These are phyloP conservation scores for Pythium oligandrum DNA, from an alignment of 352 stramenopile species.

Conservation along the genomic window DNA sequence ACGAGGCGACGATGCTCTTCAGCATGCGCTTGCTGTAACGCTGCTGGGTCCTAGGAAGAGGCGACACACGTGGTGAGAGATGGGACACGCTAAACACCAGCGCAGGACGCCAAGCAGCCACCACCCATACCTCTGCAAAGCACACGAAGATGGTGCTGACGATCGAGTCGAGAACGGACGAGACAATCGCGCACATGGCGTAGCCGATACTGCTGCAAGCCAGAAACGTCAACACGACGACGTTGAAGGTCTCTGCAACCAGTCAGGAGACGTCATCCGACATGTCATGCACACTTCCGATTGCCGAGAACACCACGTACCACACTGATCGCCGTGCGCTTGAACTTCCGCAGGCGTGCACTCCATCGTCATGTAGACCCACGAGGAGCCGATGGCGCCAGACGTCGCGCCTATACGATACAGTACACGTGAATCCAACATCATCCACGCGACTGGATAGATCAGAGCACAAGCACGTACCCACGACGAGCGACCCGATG, in stretches of 20 bases:
- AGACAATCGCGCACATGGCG: conserved; percentile 82
- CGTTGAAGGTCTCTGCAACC: conserved; percentile 74
- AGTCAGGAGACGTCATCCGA: neutral
- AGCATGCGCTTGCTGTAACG: conserved; percentile 63
- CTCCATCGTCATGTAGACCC: conserved; percentile 63
- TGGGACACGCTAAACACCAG: no score
- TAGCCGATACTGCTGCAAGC: conserved; percentile 71
- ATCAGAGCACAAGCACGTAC: conserved; percentile 22
- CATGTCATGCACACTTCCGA: neutral
- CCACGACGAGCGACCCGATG: conserved; percentile 70
- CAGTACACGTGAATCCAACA: neutral
- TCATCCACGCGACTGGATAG: neutral
- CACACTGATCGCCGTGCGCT: conserved; percentile 39
- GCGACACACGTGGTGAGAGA: no score
- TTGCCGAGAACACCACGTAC: conserved; percentile 28
- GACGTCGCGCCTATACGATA: conserved; percentile 45
- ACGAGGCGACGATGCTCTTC: conserved; percentile 70
- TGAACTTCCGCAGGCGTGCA: conserved; percentile 51
- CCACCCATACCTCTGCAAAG: conserved; percentile 66
- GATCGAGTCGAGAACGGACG: conserved; percentile 78
- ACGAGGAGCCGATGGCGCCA: conserved; percentile 65
- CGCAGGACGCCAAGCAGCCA: no score
- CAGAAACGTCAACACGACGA: conserved; percentile 73
- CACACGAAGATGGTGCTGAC: conserved; percentile 86
- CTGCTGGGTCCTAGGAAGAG: conserved; percentile 50